Conservation (phyloP, 768 basidiomycete species). For the Lactarius quietus region DNA sequence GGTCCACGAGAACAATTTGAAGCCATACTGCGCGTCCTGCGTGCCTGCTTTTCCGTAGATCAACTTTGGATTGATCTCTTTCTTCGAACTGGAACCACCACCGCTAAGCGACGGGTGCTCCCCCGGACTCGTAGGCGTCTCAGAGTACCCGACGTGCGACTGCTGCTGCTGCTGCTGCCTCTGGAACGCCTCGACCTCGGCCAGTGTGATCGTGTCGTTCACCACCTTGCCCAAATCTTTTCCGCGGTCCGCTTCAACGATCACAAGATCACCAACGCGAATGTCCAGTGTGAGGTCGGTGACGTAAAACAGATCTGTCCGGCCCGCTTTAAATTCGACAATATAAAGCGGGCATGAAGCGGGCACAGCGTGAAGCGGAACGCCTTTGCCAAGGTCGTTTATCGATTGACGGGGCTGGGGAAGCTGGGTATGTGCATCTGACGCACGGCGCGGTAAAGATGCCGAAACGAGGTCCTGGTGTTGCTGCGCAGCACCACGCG, state of each 20-base stretch:
- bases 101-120: conserved; percentile 29
- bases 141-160: conserved; percentile 43
- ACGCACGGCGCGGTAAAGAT: conserved; percentile 37
- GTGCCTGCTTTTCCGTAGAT: conserved; percentile 85
- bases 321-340: conserved; percentile 95
- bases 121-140: conserved; percentile 48
- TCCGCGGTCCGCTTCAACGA: conserved; percentile 95
- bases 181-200: conserved; percentile 90
- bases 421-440: conserved; percentile 36
- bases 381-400: conserved; percentile 77
- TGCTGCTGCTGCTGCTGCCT: conserved; percentile 56
- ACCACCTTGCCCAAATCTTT: conserved; percentile 90
- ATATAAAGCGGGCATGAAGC: conserved; percentile 89
- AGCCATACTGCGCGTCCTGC: conserved; percentile 75
- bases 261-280: conserved; percentile 85
- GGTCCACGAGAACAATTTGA: conserved; percentile 10
- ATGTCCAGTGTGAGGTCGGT: conserved; percentile 65
- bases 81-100: conserved; percentile 49
- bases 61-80: conserved; percentile 96
- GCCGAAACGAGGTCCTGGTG: conserved; percentile 20
- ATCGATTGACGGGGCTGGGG: conserved; percentile 30
- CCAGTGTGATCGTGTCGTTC: conserved; percentile 85
- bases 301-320: conserved; percentile 92
- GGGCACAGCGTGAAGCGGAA: conserved; percentile 81
- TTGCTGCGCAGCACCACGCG: conserved; percentile 35